Conservation (phyloP, 2,329 filamentous ascomycete species). For the Plenodomus lindquistii region DNA sequence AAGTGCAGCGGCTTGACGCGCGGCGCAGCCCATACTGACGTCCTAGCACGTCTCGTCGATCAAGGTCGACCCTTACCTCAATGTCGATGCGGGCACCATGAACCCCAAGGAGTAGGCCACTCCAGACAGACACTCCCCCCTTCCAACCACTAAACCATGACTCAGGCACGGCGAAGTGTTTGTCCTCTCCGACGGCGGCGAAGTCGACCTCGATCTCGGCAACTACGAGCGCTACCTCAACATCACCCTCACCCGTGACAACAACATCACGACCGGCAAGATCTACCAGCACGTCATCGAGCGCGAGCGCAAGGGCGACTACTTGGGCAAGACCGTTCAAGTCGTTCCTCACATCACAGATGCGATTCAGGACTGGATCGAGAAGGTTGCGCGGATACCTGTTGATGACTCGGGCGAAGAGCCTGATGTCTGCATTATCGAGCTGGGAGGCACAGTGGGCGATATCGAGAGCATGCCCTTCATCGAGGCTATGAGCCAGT, state of each 20-base stretch:
- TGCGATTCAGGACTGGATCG: slow-evolving; percentile 90
- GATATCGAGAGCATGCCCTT: slow-evolving; percentile 90
- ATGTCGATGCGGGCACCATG: slow-evolving; percentile 76
- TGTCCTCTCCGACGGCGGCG: slow-evolving; percentile 81
- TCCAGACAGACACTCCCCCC: neutral
- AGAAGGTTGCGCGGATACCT: slow-evolving; percentile 79
- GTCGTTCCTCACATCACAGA: slow-evolving; percentile 92
- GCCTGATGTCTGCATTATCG: slow-evolving; percentile 91
- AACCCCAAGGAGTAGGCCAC: slow-evolving; percentile 64
- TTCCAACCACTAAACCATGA: slow-evolving; percentile 14
- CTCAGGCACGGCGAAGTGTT: slow-evolving; percentile 83
- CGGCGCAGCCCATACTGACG: slow-evolving; percentile 35
- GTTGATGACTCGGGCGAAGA: slow-evolving; percentile 81
- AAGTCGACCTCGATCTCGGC: slow-evolving; percentile 74
- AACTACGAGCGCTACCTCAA: slow-evolving; percentile 83
- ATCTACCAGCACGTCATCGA: slow-evolving; percentile 90
- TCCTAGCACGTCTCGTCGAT: slow-evolving; percentile 63
- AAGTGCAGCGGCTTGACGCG: slow-evolving; percentile 47
- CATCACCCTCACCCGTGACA: slow-evolving; percentile 78
- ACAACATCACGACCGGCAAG: slow-evolving; percentile 98
- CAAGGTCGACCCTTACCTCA: slow-evolving; percentile 75
- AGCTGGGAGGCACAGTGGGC: slow-evolving; percentile 70
- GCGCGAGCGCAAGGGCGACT: slow-evolving; percentile 71
- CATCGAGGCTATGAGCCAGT: slow-evolving; percentile 81
- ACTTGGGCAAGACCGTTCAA: slow-evolving; percentile 86